These are phyloP conservation scores for Ensete glaucum DNA, from an alignment of 176 grass and related monocot species.

Conservation along the genomic window DNA sequence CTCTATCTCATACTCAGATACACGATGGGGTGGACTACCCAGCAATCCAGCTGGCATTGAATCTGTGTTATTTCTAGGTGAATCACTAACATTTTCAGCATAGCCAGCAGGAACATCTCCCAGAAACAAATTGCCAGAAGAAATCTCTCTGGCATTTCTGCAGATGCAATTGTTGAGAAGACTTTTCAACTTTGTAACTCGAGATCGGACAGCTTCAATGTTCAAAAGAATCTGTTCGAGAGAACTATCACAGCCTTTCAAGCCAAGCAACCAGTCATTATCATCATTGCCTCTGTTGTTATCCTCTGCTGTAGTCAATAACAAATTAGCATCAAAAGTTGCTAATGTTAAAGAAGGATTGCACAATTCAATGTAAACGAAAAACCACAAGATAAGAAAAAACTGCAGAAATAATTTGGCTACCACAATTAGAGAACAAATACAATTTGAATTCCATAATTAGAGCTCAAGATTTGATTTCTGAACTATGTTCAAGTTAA, in stretches of 20 bases:
- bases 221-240: constrained; percentile 67
- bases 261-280: constrained; percentile 65
- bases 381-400: neutral
- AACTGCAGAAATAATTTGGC: no score
- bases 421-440: no score
- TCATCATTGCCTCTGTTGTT: constrained; percentile 57
- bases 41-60: neutral
- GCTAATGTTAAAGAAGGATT: constrained; percentile 11
- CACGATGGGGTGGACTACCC: constrained; percentile 29
- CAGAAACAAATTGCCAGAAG: constrained; percentile 24
- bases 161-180: constrained; percentile 40
- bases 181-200: constrained; percentile 47
- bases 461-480: neutral
- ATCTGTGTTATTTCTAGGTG: constrained; percentile 49
- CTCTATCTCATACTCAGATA: constrained; percentile 54
- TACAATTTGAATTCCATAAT: no score
- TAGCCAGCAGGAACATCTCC: constrained; percentile 15
- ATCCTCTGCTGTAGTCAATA: constrained; percentile 39
- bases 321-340: neutral
- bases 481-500: neutral
- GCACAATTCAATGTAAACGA: neutral
- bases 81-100: constrained; percentile 55
- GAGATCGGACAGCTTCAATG: constrained; percentile 63
- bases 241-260: constrained; percentile 44
- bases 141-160: constrained; percentile 38